Base-by-base conservation (phyloP, 2,329 filamentous ascomycete genomes). In the Alternaria ventricosa region DNA sequence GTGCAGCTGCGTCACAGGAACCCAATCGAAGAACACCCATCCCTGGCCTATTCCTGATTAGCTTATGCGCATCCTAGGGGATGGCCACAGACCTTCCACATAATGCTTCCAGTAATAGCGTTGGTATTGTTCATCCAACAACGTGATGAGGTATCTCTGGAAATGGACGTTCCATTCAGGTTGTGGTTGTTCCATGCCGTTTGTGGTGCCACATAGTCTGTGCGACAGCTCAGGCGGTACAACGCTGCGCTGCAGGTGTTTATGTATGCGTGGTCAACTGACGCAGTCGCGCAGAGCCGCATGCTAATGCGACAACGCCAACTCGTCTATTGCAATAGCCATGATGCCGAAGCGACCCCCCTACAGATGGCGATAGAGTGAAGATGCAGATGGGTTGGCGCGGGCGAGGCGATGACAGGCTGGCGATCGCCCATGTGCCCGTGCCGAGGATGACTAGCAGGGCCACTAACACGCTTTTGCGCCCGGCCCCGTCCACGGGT, bases 341-440 rank as follows among this genome's bases (percentile, higher is more conserved):
- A 59, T 59, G 46, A 41, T 43, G 55, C 8, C 56, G 45, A 51
- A 46, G 46, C 46, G 49, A 43, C 56, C 45, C 56, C 53, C 56
- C 56, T 27, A 10, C 22, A 20, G 23, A 49, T 57, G 44, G 30
- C 30, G 28, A 58, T 58, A 49, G 20, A 49, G 55, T 58, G 56
- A 41, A 43, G 22, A 8, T 58, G 28, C 15, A 18, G 41, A 25
- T 8, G 30, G 30, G 27, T 41, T 50, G 45, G 28, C 27, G 22
- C n/a, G n/a, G n/a, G n/a, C n/a, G n/a, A n/a, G n/a, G n/a, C n/a
- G n/a, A n/a, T n/a, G n/a, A n/a, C 45, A 51, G 56, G 56, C 30
- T 51, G 46, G 23, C 5, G 15, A 47, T 10, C 8, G 45, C 13
- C 45, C 30, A 47, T 27, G 23, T 47, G 23, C 15, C 15, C 22